Evolutionary conservation across 163 green algal species (phyloP), one percentile per base, ranked within the genome.

Genomic region (Chlorella variabilis): DNA sequence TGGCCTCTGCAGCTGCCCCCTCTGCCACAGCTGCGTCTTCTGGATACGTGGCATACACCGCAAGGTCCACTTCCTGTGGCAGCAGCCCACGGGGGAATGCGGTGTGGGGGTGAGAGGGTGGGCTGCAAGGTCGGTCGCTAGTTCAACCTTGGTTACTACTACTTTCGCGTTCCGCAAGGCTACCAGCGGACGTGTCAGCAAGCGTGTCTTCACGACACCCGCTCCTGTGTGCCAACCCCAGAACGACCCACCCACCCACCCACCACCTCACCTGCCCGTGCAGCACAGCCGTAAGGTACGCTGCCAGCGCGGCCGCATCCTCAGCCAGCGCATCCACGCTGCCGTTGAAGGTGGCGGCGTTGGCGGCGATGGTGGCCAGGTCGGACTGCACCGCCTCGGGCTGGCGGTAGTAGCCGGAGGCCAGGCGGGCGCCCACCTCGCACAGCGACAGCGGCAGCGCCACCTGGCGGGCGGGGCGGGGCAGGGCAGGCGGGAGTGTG

Each of bases 311-410:
- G 3, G 25, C 39, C 0, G 77, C 87, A 36, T 81, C 49, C n/a
- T 71, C 56, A 42, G 78, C 76, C 2, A 91, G 25, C 49, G 75
- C 68, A 39, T 38, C 83, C 56, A 51, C 78, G 21, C 61, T 49
- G 13, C 87, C 87, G 69, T 91, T 89, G 83, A 89, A 92, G 4
- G 70, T 17, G 1, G 1, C 63, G 21, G 88, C 88, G 67, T 92
- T 92, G 75, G 51, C 23, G 25, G 84, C 67, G 9, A 92, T 78
- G 54, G 73, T 82, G 41, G 49, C 31, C 25, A 84, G 62, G 61
- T 92, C 88, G 39, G 83, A 69, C 48, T 71, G 21, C 4, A 91
- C 39, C 0, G 87, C 88, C 41, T 74, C 48, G 1, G 63, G 31
- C 66, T 89, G 81, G 38, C 88, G 78, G 78, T 92, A 92, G 81